A percentile compares a stretch with the other conserved stretches of the same genome.
These are phyloP conservation scores for Lepidium sativum DNA, from an alignment of 345 rosid species.

Conservation along the genomic window DNA sequence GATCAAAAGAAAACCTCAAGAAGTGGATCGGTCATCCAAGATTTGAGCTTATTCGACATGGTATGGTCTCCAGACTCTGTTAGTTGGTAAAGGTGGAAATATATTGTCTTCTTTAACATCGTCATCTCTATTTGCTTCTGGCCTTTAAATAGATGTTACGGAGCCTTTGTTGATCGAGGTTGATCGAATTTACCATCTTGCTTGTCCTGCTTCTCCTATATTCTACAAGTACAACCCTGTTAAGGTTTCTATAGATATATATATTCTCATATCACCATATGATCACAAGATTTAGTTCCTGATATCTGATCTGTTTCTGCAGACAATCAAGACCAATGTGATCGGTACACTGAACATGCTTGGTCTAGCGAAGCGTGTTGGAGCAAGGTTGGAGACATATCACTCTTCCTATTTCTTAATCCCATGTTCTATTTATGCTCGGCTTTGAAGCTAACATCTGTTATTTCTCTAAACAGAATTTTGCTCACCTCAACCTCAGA, in stretches of 20 bases:
- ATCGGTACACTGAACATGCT: slow-evolving; percentile 93
- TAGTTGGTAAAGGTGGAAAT: background rate
- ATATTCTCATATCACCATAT: background rate
- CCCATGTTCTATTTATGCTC: background rate
- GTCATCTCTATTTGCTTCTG: background rate
- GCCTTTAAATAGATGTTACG: slow-evolving; percentile 56
- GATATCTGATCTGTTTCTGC: slow-evolving; percentile 5
- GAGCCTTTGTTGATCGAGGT: slow-evolving; percentile 85
- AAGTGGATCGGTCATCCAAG: slow-evolving; percentile 98
- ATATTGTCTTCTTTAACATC: background rate
- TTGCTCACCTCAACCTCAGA: slow-evolving; percentile 54
- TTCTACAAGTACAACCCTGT: slow-evolving; percentile 98
- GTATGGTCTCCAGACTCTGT: slow-evolving; percentile 13
- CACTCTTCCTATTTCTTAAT: background rate
- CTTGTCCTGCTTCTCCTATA: slow-evolving; percentile 96
- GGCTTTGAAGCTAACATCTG: background rate
- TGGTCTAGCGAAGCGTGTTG: slow-evolving; percentile 97
- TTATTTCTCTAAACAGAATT: slow-evolving; percentile 15
- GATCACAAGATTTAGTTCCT: background rate
- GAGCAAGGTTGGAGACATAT: slow-evolving; percentile 58
- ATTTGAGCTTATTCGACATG: slow-evolving; percentile 95
- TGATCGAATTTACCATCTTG: slow-evolving; percentile 89
- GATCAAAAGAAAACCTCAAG: slow-evolving; percentile 80
- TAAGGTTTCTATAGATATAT: slow-evolving; percentile 35
- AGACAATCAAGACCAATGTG: slow-evolving; percentile 97